Evolutionary conservation across 1,139 yeast species (phyloP).

Genomic region (Kodamaea sp.): DNA sequence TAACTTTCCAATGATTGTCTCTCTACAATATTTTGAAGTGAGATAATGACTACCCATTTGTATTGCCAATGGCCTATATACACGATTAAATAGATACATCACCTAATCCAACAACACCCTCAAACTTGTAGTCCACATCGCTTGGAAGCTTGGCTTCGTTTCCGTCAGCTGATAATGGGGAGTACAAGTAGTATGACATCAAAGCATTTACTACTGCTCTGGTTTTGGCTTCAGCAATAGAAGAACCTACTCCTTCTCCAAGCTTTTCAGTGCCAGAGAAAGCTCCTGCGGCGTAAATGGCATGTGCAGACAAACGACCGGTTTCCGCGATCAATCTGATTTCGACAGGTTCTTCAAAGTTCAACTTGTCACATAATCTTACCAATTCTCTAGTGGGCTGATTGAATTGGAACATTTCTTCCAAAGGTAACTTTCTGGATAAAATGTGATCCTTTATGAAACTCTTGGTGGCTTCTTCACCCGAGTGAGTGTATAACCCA

Average conservation of each 20-base stretch:
- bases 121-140: conserved; percentile 47
- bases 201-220: conserved; percentile 91
- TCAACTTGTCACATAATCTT: conserved; percentile 74
- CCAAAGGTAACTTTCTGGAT: conserved; percentile 74
- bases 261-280: conserved; percentile 80
- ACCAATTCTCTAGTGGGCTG: conserved; percentile 87
- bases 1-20: no score
- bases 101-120: conserved; percentile 55
- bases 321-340: conserved; percentile 87
- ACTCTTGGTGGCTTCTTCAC: conserved; percentile 58
- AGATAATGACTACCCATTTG: no score
- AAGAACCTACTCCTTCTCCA: conserved; percentile 96
- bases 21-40: no score
- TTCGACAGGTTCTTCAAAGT: conserved; percentile 70
- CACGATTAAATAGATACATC: conserved; percentile 48
- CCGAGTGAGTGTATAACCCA: conserved; percentile 66
- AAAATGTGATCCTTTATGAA: conserved; percentile 75
- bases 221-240: conserved; percentile 86
- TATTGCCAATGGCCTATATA: conserved; percentile 1
- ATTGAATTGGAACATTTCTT: conserved; percentile 73
- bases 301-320: conserved; percentile 82
- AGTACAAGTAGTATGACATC: conserved; percentile 87
- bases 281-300: conserved; percentile 89
- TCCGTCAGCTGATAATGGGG: conserved; percentile 60
- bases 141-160: conserved; percentile 56